A percentile compares a stretch with the other conserved stretches of the same genome.
Conservation (phyloP, 148 eudicot species). For the Selenicereus undatus region DNA sequence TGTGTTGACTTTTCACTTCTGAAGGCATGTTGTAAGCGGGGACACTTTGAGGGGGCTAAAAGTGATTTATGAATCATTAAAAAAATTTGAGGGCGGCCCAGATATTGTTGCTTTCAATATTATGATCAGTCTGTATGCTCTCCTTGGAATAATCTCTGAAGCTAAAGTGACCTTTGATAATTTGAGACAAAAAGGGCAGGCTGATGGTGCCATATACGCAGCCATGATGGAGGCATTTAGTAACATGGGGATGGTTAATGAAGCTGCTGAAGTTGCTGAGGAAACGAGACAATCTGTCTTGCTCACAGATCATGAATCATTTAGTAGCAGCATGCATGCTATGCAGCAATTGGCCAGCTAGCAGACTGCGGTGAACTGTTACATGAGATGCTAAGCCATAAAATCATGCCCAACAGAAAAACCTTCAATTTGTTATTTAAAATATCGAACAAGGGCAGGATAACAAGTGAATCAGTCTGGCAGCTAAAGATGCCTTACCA, state of each 20-base stretch:
- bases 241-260: conserved; percentile 83
- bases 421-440: conserved; percentile 71
- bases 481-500: conserved; percentile 54
- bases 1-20: conserved; percentile 71
- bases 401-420: conserved; percentile 44
- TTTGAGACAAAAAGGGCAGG: conserved; percentile 43
- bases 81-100: conserved; percentile 60
- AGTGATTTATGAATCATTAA: conserved; percentile 52
- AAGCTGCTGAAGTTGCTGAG: conserved; percentile 64
- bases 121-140: conserved; percentile 75
- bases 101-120: conserved; percentile 77
- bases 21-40: conserved; percentile 69
- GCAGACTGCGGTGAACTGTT: conserved; percentile 54
- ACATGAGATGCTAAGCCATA: conserved; percentile 47
- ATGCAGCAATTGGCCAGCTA: conserved; percentile 59
- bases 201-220: conserved; percentile 70
- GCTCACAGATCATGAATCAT: conserved; percentile 46
- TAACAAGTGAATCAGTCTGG: conserved; percentile 50
- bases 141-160: conserved; percentile 71
- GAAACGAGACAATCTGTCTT: conserved; percentile 71
- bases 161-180: conserved; percentile 56
- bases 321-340: conserved; percentile 70
- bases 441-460: conserved; percentile 59
- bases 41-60: conserved; percentile 60
- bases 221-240: conserved; percentile 71